Base-by-base conservation (phyloP, 169 alveolate species). In the Cryptosporidium meleagridis region DNA sequence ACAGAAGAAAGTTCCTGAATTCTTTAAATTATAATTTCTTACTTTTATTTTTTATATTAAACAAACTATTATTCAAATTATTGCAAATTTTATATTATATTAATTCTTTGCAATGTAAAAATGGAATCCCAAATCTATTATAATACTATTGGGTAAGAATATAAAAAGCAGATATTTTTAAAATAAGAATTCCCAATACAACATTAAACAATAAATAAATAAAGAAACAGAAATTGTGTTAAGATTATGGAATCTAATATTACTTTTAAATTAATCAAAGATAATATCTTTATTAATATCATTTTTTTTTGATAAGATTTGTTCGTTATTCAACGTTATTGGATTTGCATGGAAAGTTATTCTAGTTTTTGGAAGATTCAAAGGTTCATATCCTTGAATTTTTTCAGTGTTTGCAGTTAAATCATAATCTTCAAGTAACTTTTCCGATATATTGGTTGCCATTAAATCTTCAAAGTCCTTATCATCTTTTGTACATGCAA, bases 341-440 rank as follows among this genome's bases (percentile, higher is more conserved):
- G 73, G 75, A 48, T 80, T 80, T 23, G 89, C 89, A 62, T 80
- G 89, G 55, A 80, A 80, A 37, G 75, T 65, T 45, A 80, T 80
- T 65, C 75, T 39, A 33, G 89, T 80, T 41, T 41, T 58, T 23
- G 89, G 89, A 23, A 80, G 75, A 41, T 51, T 18, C 45, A 59
- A 16, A n/a, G 67, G 51, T 37, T 80, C 71, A 37, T 67, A 80
- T 21, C n/a, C 37, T 62, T 80, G 18, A 23, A 41, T 53, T 3
- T 53, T 33, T 52, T 58, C 70, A 12, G 26, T 0, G 14, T 53
- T 51, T 35, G 71, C 52, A 26, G 45, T 62, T 33, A 52, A 39
- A 33, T 61, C 65, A 45, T 59, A 80, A 41, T 80, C 89, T 41
- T 65, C 53, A 8, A 80, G 67, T 23, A 80, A 10, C 37, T 39